Conservation (phyloP, 257 asterid genomes). For the Scutellaria galericulata region DNA sequence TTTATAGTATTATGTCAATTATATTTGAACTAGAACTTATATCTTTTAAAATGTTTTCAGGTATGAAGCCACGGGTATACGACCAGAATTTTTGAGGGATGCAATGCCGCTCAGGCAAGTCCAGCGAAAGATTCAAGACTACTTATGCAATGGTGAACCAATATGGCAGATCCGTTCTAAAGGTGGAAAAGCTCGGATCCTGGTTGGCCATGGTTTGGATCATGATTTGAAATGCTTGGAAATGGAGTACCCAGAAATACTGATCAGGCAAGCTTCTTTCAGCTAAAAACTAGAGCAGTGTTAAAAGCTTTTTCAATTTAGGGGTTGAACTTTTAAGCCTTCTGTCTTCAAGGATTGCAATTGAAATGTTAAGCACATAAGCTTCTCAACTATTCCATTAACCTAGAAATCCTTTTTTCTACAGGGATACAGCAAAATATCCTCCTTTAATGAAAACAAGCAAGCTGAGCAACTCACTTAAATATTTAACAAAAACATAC, state of each 20-base stretch:
- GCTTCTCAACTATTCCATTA: conserved; percentile 10
- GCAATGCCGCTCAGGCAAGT: conserved; percentile 76
- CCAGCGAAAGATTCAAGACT: conserved; percentile 81
- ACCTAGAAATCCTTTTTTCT: not conserved
- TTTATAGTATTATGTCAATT: not conserved
- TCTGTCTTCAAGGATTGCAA: not conserved
- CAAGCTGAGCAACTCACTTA: conserved; percentile 94
- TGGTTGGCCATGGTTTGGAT: conserved; percentile 88
- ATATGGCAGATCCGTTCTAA: conserved; percentile 83
- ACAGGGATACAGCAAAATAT: conserved; percentile 86
- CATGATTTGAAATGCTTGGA: conserved; percentile 85
- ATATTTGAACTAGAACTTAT: conserved; percentile 10
- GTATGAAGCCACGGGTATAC: conserved; percentile 83
- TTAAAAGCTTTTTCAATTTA: not conserved
- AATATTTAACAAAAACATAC: conserved; percentile 73
- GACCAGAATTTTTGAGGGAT: conserved; percentile 77
- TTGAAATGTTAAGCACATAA: not conserved
- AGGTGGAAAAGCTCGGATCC: conserved; percentile 78
- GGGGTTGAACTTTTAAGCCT: not conserved
- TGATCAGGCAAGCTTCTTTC: conserved; percentile 62
- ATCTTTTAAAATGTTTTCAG: conserved; percentile 40
- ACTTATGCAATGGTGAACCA: conserved; percentile 86
- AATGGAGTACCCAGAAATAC: conserved; percentile 64
- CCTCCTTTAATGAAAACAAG: conserved; percentile 90
- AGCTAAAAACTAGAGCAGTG: conserved; percentile 2